Percentiles rank a stretch among this genome's conserved stretches.
These are phyloP conservation scores for Schwanniomyces yamadae DNA, from an alignment of 805 yeast species.

Conservation along the genomic window DNA sequence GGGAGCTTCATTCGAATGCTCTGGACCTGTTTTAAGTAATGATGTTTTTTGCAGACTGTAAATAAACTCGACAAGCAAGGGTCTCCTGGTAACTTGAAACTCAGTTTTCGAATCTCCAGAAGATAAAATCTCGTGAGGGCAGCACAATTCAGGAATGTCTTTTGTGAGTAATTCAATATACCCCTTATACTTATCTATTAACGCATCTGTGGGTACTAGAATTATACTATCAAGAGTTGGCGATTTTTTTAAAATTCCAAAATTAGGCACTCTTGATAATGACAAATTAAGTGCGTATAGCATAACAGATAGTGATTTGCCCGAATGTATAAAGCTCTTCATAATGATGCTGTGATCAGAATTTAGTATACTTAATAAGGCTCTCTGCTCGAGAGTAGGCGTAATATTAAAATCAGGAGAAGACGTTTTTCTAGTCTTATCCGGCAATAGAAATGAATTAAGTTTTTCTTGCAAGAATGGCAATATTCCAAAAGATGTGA, in stretches of 20 bases:
- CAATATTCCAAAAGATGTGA: slow-evolving; percentile 19
- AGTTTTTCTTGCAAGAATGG: slow-evolving; percentile 23
- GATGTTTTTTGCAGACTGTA: slow-evolving; percentile 6
- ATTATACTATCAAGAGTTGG: slow-evolving; percentile 17
- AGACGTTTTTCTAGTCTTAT: background rate
- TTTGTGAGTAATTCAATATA: slow-evolving; percentile 11
- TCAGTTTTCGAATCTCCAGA: slow-evolving; percentile 3
- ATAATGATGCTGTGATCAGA: slow-evolving; percentile 15
- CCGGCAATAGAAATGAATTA: slow-evolving; percentile 12
- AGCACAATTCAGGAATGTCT: slow-evolving; percentile 20
- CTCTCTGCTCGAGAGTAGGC: slow-evolving; percentile 22
- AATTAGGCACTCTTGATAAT: slow-evolving; percentile 18
- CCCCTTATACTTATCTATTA: slow-evolving; percentile 17
- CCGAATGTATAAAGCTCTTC: slow-evolving; percentile 13
- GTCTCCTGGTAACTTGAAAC: slow-evolving; percentile 14
- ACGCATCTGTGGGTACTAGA: slow-evolving; percentile 23
- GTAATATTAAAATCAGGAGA: slow-evolving; percentile 11
- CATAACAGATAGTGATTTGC: slow-evolving; percentile 16
- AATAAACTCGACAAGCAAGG: slow-evolving; percentile 15
- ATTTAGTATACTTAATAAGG: slow-evolving; percentile 15
- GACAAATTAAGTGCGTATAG: slow-evolving; percentile 18
- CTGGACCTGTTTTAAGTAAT: slow-evolving; percentile 3
- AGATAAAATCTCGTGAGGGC: slow-evolving; percentile 18
- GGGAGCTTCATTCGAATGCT: slow-evolving; percentile 9
- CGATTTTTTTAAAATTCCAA: slow-evolving; percentile 9